These are phyloP conservation scores for Penicillium sp. DNA, from an alignment of 2,329 filamentous ascomycete genomes.

Conservation along the genomic window DNA sequence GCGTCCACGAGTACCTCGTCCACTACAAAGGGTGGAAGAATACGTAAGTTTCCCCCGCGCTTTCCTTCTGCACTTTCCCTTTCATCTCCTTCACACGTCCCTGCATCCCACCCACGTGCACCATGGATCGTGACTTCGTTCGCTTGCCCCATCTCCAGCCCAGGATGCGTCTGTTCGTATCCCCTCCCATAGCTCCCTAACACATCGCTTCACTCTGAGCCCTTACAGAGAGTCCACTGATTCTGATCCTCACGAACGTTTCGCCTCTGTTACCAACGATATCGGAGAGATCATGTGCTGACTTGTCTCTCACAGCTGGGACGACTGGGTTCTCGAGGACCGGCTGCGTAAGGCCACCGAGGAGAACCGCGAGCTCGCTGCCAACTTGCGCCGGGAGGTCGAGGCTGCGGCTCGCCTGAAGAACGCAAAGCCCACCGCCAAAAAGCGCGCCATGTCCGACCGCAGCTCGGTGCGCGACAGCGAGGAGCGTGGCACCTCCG, in stretches of 20 bases:
- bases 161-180: not conserved
- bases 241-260: not conserved
- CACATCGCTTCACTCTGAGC: not conserved
- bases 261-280: not conserved
- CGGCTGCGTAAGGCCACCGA: constrained; percentile 92
- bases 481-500: constrained; percentile 48
- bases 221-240: not conserved
- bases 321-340: constrained; percentile 96
- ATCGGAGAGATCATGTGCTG: not conserved
- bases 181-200: not conserved
- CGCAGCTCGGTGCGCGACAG: constrained; percentile 46
- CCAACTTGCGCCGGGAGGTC: constrained; percentile 47
- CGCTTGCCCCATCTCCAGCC: not conserved
- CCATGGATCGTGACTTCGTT: not conserved
- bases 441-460: constrained; percentile 46
- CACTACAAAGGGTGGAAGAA: constrained; percentile 99
- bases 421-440: constrained; percentile 36
- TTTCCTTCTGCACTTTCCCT: constrained; percentile 15
- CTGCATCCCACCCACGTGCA: not conserved
- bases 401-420: constrained; percentile 38
- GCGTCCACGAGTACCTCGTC: constrained; percentile 82
- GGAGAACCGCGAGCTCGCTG: constrained; percentile 88
- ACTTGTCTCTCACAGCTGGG: constrained; percentile 64
- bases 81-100: not conserved
- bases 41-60: constrained; percentile 61